Evolutionary conservation across 2,329 filamentous ascomycete species (phyloP).

Genomic region (Penicillium crustosum): DNA sequence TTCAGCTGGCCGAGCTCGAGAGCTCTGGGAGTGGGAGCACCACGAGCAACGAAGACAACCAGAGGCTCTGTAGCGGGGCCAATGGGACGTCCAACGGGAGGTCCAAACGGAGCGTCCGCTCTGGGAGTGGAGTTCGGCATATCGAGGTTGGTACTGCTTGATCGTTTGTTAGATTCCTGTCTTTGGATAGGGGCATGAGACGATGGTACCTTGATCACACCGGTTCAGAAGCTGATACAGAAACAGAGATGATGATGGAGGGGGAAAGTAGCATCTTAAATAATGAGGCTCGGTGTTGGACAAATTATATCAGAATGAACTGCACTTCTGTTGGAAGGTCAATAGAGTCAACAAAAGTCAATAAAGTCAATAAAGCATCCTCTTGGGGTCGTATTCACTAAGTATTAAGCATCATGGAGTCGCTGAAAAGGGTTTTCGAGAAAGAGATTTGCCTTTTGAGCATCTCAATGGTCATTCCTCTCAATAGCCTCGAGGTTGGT

Average conservation of each 20-base stretch:
- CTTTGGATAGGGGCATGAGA: background rate
- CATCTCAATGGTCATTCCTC: background rate
- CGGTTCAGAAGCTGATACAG: background rate
- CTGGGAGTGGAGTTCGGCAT: background rate
- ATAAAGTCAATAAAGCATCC: background rate
- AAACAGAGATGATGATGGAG: background rate
- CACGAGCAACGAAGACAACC: constrained; percentile 1
- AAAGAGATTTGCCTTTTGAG: background rate
- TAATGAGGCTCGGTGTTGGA: background rate
- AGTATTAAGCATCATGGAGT: background rate
- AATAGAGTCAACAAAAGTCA: background rate
- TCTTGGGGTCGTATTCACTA: background rate
- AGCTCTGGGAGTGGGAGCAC: background rate
- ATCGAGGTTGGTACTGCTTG: background rate
- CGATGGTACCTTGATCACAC: background rate
- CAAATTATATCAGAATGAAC: background rate
- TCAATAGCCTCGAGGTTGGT: background rate
- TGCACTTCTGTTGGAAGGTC: background rate
- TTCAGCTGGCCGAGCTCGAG: background rate
- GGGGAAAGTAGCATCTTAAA: background rate
- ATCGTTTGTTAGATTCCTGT: background rate
- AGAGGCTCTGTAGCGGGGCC: background rate
- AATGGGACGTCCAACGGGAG: background rate
- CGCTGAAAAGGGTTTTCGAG: too few relatives aligned
- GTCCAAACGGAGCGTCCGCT: background rate